Base-by-base conservation (phyloP, 73 alveolate genomes). In the Blepharisma stoltei region DNA sequence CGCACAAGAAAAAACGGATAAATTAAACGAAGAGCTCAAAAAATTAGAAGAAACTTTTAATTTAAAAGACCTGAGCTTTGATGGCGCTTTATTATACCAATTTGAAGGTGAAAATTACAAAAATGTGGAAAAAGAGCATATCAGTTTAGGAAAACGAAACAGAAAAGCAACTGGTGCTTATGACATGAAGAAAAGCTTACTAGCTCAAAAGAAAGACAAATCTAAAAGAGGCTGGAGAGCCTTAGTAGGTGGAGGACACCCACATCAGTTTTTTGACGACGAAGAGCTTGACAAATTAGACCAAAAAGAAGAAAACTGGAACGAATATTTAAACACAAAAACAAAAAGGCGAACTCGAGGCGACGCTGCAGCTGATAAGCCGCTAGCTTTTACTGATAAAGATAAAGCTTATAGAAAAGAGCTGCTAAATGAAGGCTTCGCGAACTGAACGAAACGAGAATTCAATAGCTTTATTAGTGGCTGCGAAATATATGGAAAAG, bases 161-260 rank as follows among this genome's bases (percentile, higher is more conserved):
- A 91, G 38, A 90, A 93, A 81, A 88, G 91, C 78, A 91, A 93
- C 82, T 86, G 93, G 54, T 92, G 93, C 82, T 83, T 96, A 76
- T 93, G 90, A 68, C 79, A 93, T 87, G 88, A 92, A 60, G 97
- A 94, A 88, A 95, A 94, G 86, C 96, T 85, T 14, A 93, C 90
- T 76, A 88, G 89, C 78, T 60, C 90, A 43, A 78, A 92, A 65
- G 92, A 90, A 71, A 83, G 91, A 70, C 85, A 94, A 78, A 95
- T 78, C 90, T 48, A 95, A 78, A 89, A 89, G 27, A 68, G 97
- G 93, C 88, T 41, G 88, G 89, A 83, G 55, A 86, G 47, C 85
- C 73, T 70, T 88, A 0, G 54, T 84, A 54, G 94, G 89, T 14
- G 96, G 93, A 7, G 97, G 97, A 41, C 89, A 90, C 77, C 87